These are phyloP conservation scores for Xylariaceae sp. DNA, from an alignment of 2,329 filamentous ascomycete species.

Conservation along the genomic window DNA sequence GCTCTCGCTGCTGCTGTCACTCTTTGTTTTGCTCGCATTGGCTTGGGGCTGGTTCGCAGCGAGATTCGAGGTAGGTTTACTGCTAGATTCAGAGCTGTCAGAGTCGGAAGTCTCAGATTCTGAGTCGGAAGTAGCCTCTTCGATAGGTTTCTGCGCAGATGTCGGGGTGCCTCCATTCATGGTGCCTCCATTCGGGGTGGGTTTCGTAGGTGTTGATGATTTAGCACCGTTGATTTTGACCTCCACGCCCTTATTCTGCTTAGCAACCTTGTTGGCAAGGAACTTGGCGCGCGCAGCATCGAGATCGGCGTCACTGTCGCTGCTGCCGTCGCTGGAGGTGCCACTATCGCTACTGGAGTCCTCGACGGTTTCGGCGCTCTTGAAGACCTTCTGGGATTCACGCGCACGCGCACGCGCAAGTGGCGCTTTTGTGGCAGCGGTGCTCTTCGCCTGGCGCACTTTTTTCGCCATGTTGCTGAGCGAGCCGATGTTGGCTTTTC, in stretches of 20 bases:
- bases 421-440: slow-evolving; percentile 27
- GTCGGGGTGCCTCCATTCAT: slow-evolving; percentile 27
- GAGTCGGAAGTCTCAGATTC: slow-evolving; percentile 20
- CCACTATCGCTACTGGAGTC: slow-evolving; percentile 40
- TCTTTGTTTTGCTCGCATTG: slow-evolving; percentile 19
- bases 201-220: slow-evolving; percentile 25
- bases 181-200: slow-evolving; percentile 26
- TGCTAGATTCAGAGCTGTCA: not conserved
- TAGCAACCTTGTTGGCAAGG: slow-evolving; percentile 33
- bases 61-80: slow-evolving; percentile 27
- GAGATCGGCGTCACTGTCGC: slow-evolving; percentile 36
- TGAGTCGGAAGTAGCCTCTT: slow-evolving; percentile 25
- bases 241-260: slow-evolving; percentile 38
- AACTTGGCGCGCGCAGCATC: slow-evolving; percentile 43
- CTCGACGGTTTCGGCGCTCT: slow-evolving; percentile 28
- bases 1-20: slow-evolving; percentile 34
- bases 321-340: slow-evolving; percentile 43
- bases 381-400: slow-evolving; percentile 24
- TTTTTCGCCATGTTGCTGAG: slow-evolving; percentile 34
- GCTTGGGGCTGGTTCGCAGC: slow-evolving; percentile 32
- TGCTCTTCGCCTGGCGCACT: slow-evolving; percentile 34
- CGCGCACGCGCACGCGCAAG: slow-evolving; percentile 25
- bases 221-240: slow-evolving; percentile 29
- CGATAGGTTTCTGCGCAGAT: slow-evolving; percentile 34
- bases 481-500: slow-evolving; percentile 29